Evolutionary conservation across 805 yeast genomes (phyloP).

Genomic region (Ogataea pilisensis): DNA sequence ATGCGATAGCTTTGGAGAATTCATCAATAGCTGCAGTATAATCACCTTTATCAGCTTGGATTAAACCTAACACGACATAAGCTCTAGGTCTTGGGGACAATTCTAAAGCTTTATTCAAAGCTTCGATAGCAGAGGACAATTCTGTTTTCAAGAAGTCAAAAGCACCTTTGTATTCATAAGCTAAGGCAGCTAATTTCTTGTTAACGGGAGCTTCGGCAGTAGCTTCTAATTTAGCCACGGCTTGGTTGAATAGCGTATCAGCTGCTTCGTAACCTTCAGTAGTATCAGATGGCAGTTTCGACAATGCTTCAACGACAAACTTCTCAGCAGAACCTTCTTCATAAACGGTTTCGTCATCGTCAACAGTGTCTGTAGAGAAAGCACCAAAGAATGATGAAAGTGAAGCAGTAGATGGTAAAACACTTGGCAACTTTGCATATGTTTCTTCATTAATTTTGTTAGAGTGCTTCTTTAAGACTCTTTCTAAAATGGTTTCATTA

Average conservation of each 20-base stretch:
- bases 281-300: slow-evolving; percentile 43
- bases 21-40: slow-evolving; percentile 55
- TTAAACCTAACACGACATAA: slow-evolving; percentile 74
- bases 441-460: slow-evolving; percentile 62
- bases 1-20: slow-evolving; percentile 65
- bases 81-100: slow-evolving; percentile 76
- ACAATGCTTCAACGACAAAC: slow-evolving; percentile 62
- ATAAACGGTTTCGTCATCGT: slow-evolving; percentile 43
- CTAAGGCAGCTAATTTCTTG: slow-evolving; percentile 52
- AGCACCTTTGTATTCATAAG: slow-evolving; percentile 80
- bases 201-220: slow-evolving; percentile 33
- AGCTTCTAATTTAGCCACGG: slow-evolving; percentile 40
- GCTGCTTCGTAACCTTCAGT: slow-evolving; percentile 61
- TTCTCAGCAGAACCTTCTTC: slow-evolving; percentile 58
- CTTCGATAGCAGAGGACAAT: slow-evolving; percentile 56
- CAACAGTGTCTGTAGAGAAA: slow-evolving; percentile 53
- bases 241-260: slow-evolving; percentile 53
- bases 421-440: slow-evolving; percentile 45
- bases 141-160: slow-evolving; percentile 79
- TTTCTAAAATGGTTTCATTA: slow-evolving; percentile 77
- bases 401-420: slow-evolving; percentile 79
- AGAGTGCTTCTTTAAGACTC: slow-evolving; percentile 81
- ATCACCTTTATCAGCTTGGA: slow-evolving; percentile 75
- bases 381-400: slow-evolving; percentile 85
- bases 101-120: slow-evolving; percentile 60